These are phyloP conservation scores for Penicillium simplicissimum DNA, from an alignment of 495 filamentous ascomycete species.

Conservation along the genomic window DNA sequence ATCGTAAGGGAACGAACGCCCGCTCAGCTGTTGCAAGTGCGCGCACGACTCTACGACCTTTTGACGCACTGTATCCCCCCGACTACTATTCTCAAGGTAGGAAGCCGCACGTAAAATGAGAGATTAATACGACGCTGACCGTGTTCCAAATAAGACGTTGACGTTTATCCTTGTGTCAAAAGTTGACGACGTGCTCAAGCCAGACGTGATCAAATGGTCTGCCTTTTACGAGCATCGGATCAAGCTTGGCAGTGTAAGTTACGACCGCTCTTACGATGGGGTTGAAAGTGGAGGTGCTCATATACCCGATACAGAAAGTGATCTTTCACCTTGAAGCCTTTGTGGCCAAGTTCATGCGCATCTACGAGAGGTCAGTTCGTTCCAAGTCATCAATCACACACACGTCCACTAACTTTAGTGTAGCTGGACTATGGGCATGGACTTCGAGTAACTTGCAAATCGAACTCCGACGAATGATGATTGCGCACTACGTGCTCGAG, in stretches of 20 bases:
- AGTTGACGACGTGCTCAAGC: conserved; percentile 84
- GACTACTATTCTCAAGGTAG: conserved; percentile 84
- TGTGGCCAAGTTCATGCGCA: conserved; percentile 96
- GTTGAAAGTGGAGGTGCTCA: conserved; percentile 20
- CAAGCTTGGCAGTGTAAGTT: conserved; percentile 68
- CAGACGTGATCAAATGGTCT: conserved; percentile 91
- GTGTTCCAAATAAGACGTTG: conserved; percentile 53
- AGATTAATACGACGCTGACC: background rate
- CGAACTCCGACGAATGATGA: conserved; percentile 37
- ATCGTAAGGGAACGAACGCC: conserved; percentile 91
- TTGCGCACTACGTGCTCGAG: conserved; percentile 23
- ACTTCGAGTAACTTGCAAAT: conserved; percentile 51
- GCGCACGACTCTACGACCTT: conserved; percentile 91
- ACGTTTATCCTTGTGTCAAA: conserved; percentile 88
- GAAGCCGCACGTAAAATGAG: background rate
- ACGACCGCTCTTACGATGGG: background rate
- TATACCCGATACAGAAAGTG: conserved; percentile 62
- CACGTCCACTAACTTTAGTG: conserved; percentile 22
- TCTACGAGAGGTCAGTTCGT: conserved; percentile 71
- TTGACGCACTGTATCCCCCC: conserved; percentile 95
- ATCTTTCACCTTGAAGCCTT: conserved; percentile 99
- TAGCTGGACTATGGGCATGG: conserved; percentile 90
- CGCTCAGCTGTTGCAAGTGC: conserved; percentile 78
- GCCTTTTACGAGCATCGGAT: conserved; percentile 97
- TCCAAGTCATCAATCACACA: background rate